phyloP scores from a whole-genome alignment of 1,284 basidiomycete genomes.

The Ganoderma meredithae region DNA sequence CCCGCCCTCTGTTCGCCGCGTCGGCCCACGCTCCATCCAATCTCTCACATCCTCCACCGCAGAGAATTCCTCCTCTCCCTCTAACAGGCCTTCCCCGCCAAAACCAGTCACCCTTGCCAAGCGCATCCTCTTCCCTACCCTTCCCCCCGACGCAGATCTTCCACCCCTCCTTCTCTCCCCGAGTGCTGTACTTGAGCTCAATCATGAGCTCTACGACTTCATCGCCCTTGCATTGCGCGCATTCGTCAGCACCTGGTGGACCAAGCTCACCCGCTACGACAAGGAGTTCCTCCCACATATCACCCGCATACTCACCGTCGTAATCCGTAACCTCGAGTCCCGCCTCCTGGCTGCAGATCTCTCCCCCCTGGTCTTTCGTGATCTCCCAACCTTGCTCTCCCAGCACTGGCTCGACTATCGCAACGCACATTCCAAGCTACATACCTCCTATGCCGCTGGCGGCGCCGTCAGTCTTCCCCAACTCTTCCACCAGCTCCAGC shows the following conservation, averaged over 20 bases:
- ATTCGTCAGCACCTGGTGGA: conserved; percentile 84
- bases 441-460: conserved; percentile 72
- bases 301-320: conserved; percentile 60
- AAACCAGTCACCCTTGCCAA: conserved; percentile 56
- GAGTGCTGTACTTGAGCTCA: conserved; percentile 58
- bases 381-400: conserved; percentile 68
- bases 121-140: conserved; percentile 74
- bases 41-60: conserved; percentile 41
- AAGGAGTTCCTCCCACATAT: conserved; percentile 81
- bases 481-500: conserved; percentile 80
- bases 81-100: conserved; percentile 30
- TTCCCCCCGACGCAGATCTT: conserved; percentile 52
- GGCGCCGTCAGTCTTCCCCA: conserved; percentile 65
- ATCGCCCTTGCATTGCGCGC: conserved; percentile 80
- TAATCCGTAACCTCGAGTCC: conserved; percentile 66
- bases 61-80: conserved; percentile 33
- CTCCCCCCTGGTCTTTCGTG: conserved; percentile 61
- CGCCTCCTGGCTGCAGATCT: conserved; percentile 65
- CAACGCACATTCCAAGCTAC: conserved; percentile 63
- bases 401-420: conserved; percentile 82
- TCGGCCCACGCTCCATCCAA: conserved; percentile 39
- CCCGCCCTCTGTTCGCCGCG: conserved; percentile 34
- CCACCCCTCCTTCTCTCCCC: conserved; percentile 61
- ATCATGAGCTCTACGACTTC: conserved; percentile 77
- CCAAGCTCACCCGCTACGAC: conserved; percentile 81